These are phyloP conservation scores for Singerocomus inundabilis DNA, from an alignment of 1,284 basidiomycete genomes.

Conservation along the genomic window DNA sequence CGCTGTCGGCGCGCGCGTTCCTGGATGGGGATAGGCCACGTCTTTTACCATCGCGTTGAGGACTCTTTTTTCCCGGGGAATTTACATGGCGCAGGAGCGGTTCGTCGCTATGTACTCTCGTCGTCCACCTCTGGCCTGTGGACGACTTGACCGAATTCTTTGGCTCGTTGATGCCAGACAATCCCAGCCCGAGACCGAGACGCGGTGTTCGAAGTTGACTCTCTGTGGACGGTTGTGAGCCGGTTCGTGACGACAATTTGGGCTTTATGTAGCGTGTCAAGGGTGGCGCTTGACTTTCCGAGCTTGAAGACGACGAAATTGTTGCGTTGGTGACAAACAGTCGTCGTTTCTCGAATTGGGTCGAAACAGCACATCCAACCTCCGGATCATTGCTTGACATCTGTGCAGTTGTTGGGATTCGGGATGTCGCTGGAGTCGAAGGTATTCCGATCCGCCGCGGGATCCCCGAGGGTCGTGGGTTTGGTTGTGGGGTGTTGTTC, in stretches of 20 bases:
- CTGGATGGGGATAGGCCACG: slow-evolving; percentile 9
- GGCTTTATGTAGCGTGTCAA: slow-evolving; percentile 15
- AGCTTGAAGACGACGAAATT: slow-evolving; percentile 45
- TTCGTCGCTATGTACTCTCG: slow-evolving; percentile 11
- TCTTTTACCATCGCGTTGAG: slow-evolving; percentile 13
- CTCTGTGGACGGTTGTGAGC: slow-evolving; percentile 25
- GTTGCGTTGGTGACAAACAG: slow-evolving; percentile 55
- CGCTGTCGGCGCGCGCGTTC: slow-evolving; percentile 3
- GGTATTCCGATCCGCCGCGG: slow-evolving; percentile 33
- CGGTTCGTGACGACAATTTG: slow-evolving; percentile 16
- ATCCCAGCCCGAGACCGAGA: slow-evolving; percentile 31
- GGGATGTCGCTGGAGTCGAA: slow-evolving; percentile 14
- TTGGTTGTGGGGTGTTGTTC: slow-evolving; percentile 17
- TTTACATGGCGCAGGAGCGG: slow-evolving; percentile 1
- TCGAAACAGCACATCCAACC: slow-evolving; percentile 3
- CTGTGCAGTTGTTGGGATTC: slow-evolving; percentile 2
- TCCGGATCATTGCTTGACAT: slow-evolving; percentile 6
- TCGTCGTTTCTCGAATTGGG: slow-evolving; percentile 35
- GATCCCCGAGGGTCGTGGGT: slow-evolving; percentile 35
- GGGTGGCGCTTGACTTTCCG: slow-evolving; percentile 37
- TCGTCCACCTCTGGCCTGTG: slow-evolving; percentile 14
- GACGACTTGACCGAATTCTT: slow-evolving; percentile 12
- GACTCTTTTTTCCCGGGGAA: slow-evolving; percentile 8
- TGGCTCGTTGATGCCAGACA: slow-evolving; percentile 18
- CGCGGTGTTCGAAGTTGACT: slow-evolving; percentile 26